These are phyloP conservation scores for Ganoderma multipileum DNA, from an alignment of 1,284 basidiomycete species.

Conservation along the genomic window DNA sequence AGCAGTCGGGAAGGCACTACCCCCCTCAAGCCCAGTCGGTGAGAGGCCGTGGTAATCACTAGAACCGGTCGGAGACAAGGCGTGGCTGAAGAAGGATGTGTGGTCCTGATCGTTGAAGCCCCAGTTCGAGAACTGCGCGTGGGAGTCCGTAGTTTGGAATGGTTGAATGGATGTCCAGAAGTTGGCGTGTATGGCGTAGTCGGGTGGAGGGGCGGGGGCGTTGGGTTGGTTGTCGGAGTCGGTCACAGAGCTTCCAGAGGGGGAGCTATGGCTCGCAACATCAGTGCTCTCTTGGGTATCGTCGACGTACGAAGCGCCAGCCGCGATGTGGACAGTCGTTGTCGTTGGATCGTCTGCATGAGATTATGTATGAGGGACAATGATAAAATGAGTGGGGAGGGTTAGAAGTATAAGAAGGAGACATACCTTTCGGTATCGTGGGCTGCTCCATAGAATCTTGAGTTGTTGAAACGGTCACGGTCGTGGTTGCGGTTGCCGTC, in stretches of 20 bases:
- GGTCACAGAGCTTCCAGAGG: constrained; percentile 6
- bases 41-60: neutral
- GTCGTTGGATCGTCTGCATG: neutral
- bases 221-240: constrained; percentile 8
- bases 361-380: neutral
- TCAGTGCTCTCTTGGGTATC: constrained; percentile 20
- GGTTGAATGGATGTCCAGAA: neutral
- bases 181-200: neutral
- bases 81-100: neutral
- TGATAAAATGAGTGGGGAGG: neutral
- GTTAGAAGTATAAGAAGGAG: neutral
- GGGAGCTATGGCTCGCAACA: constrained; percentile 19
- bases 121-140: neutral
- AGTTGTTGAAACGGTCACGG: constrained; percentile 14
- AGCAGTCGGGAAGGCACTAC: neutral
- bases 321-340: constrained; percentile 9
- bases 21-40: neutral
- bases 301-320: constrained; percentile 17
- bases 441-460: constrained; percentile 8
- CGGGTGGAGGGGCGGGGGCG: neutral
- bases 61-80: neutral
- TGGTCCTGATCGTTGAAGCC: neutral
- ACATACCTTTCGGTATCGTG: constrained; percentile 7
- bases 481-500: constrained; percentile 7
- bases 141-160: neutral